These are phyloP conservation scores for Taiozyma sp. DNA, from an alignment of 1,139 yeast genomes.

Conservation along the genomic window DNA sequence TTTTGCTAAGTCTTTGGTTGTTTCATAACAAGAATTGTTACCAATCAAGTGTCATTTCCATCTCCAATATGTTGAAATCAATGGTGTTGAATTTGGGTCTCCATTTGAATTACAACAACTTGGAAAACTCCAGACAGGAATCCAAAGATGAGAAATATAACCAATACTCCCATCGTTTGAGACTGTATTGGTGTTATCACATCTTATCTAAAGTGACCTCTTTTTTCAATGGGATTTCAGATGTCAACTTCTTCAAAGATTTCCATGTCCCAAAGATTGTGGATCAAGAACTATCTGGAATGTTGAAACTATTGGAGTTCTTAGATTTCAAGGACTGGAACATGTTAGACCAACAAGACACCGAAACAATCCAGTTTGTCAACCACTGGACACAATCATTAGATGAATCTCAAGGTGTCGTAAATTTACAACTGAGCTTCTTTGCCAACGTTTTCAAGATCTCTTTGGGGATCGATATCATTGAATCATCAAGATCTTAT, in stretches of 20 bases:
- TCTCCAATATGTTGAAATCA: slow-evolving; percentile 26
- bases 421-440: slow-evolving; percentile 19
- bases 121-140: slow-evolving; percentile 18
- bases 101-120: slow-evolving; percentile 25
- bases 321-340: slow-evolving; percentile 11
- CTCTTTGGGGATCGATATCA: slow-evolving; percentile 8
- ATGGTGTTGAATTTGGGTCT: slow-evolving; percentile 20
- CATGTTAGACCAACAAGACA: slow-evolving; percentile 11
- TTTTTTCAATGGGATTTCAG: slow-evolving; percentile 22
- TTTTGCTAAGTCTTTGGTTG: slow-evolving; percentile 18
- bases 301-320: slow-evolving; percentile 18
- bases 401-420: neutral
- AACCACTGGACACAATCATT: slow-evolving; percentile 8
- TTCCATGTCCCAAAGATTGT: slow-evolving; percentile 20
- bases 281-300: slow-evolving; percentile 1
- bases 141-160: slow-evolving; percentile 29
- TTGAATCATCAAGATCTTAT: slow-evolving; percentile 3
- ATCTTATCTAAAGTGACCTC: slow-evolving; percentile 31
- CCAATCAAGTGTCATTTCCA: slow-evolving; percentile 24
- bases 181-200: slow-evolving; percentile 57
- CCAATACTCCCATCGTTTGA: slow-evolving; percentile 37
- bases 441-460: slow-evolving; percentile 20
- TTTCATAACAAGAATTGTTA: slow-evolving; percentile 24
- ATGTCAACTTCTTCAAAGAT: slow-evolving; percentile 18
- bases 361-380: slow-evolving; percentile 7